Evolutionary conservation across 2,329 filamentous ascomycete genomes (phyloP).

Genomic region (Chaetomiaceae sp.): DNA sequence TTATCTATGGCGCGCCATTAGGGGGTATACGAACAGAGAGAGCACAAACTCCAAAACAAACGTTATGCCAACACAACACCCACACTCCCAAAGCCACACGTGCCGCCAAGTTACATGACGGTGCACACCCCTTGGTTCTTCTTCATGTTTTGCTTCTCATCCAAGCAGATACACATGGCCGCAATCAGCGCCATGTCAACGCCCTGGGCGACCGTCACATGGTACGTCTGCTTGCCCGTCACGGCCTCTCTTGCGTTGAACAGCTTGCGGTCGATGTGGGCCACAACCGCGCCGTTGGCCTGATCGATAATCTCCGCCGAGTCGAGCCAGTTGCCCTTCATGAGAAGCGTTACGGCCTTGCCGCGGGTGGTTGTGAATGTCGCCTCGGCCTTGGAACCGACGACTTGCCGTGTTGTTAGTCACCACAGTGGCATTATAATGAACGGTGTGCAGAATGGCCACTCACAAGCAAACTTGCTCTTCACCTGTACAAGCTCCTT

Average conservation of each 20-base stretch:
- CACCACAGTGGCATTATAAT: neutral
- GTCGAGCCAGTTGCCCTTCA: neutral
- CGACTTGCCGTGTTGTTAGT: neutral
- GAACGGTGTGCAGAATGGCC: too few relatives aligned
- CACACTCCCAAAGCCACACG: too few relatives aligned
- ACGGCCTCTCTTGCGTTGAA: conserved; percentile 47
- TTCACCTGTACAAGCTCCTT: neutral
- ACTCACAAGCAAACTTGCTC: neutral
- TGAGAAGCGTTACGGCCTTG: neutral
- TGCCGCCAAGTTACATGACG: too few relatives aligned
- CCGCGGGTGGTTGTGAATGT: neutral
- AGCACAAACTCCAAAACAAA: too few relatives aligned
- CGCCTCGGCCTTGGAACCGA: neutral
- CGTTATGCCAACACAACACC: too few relatives aligned
- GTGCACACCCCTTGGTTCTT: too few relatives aligned
- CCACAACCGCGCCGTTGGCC: neutral
- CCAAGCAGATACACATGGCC: conserved; percentile 63
- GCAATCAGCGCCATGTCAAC: conserved; percentile 63
- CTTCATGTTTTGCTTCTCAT: conserved; percentile 63
- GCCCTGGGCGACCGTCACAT: conserved; percentile 57
- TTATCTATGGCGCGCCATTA: too few relatives aligned
- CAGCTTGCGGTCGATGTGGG: neutral
- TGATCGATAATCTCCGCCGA: neutral
- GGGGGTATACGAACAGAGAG: too few relatives aligned
- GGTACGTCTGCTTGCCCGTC: conserved; percentile 61